Evolutionary conservation across 1,139 yeast species (phyloP).

Genomic region (Geotrichum citri-aurantii): DNA sequence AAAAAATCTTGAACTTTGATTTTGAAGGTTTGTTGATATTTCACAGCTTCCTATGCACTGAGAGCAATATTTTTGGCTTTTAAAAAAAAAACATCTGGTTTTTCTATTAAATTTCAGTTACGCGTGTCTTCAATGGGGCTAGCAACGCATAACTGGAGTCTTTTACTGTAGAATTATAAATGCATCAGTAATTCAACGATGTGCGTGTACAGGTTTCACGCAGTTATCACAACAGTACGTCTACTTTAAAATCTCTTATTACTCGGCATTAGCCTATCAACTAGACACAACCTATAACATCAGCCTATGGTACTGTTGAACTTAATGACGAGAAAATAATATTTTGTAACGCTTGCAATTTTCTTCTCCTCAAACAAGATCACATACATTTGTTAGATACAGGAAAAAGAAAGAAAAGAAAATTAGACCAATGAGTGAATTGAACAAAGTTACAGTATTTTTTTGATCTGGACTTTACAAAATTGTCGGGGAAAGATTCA

Average conservation of each 20-base stretch:
- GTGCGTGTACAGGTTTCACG: background rate
- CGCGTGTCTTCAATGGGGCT: background rate
- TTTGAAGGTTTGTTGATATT: background rate
- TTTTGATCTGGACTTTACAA: background rate
- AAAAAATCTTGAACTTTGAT: background rate
- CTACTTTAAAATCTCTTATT: background rate
- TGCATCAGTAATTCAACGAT: background rate
- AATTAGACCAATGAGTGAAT: background rate
- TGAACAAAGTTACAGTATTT: background rate
- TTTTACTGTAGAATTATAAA: background rate
- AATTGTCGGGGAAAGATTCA: background rate
- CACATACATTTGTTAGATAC: background rate
- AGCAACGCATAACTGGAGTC: background rate
- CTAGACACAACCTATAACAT: background rate
- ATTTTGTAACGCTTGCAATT: background rate
- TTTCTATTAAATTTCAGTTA: background rate
- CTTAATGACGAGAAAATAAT: background rate
- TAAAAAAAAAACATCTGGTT: background rate
- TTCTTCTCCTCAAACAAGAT: background rate
- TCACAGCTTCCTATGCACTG: background rate
- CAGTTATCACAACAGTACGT: background rate
- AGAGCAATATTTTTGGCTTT: background rate
- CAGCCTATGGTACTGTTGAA: background rate
- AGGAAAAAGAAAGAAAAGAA: background rate
- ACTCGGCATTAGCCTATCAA: background rate